Evolutionary conservation across 2,329 filamentous ascomycete genomes (phyloP).

Genomic region (Cadophora malorum): DNA sequence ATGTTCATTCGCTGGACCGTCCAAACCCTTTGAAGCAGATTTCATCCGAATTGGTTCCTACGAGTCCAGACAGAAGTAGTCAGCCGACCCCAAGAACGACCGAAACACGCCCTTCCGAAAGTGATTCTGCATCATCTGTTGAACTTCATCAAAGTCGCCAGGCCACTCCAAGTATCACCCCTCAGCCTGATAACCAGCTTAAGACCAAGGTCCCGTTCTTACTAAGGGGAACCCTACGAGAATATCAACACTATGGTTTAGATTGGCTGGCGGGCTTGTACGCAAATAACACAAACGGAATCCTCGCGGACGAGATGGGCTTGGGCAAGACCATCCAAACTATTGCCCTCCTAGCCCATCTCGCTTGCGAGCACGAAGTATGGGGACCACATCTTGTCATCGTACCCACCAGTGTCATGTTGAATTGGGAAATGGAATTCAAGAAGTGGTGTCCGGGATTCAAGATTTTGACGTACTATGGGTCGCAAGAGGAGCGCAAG

Average conservation of each 20-base stretch:
- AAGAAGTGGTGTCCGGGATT: slow-evolving; percentile 99
- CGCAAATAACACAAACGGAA: slow-evolving; percentile 91
- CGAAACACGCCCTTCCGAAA: slow-evolving; percentile 44
- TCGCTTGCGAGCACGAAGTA: slow-evolving; percentile 86
- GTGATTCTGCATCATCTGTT: slow-evolving; percentile 46
- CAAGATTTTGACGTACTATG: slow-evolving; percentile 97
- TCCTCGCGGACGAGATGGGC: slow-evolving; percentile 97
- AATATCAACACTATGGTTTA: slow-evolving; percentile 96
- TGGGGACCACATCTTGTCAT: slow-evolving; percentile 98
- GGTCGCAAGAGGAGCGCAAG: slow-evolving; percentile 89
- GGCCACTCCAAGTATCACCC: slow-evolving; percentile 48
- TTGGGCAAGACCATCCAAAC: slow-evolving; percentile 98
- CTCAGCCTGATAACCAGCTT: slow-evolving; percentile 47
- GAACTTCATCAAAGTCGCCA: slow-evolving; percentile 43
- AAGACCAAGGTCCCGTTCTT: slow-evolving; percentile 82
- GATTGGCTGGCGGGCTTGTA: slow-evolving; percentile 97
- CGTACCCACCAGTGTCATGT: slow-evolving; percentile 96
- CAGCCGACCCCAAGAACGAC: slow-evolving; percentile 47
- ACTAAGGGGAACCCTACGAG: slow-evolving; percentile 84
- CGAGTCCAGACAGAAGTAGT: slow-evolving; percentile 46
- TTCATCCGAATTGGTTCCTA: slow-evolving; percentile 30
- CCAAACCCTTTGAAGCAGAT: slow-evolving; percentile 25
- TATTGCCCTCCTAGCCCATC: slow-evolving; percentile 88
- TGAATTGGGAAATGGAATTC: slow-evolving; percentile 99
- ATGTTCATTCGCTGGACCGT: neutral